phyloP scores from a whole-genome alignment of 208 protist species.

The Trypanosoma boissoni region DNA sequence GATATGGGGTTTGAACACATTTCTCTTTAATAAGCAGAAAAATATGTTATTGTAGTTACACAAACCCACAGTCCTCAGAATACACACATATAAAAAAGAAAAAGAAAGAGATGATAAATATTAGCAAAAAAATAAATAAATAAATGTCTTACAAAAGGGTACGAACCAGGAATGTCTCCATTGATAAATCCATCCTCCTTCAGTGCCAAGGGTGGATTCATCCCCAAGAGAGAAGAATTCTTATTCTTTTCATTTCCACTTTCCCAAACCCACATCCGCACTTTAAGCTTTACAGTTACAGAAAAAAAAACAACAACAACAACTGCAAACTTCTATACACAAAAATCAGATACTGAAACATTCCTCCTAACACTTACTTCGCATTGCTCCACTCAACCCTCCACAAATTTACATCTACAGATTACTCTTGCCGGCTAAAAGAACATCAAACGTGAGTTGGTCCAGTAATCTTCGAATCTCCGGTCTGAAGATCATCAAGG shows the following conservation, averaged over 20 bases:
- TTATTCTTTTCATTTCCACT: too few species aligned
- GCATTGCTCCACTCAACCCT: too few species aligned
- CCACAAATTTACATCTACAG: slow-evolving; percentile 12
- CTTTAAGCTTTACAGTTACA: too few species aligned
- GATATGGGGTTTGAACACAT: slow-evolving; percentile 23
- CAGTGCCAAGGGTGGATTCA: too few species aligned
- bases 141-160: background rate
- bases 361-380: too few species aligned
- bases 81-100: background rate
- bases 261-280: too few species aligned
- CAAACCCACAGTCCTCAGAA: background rate
- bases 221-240: too few species aligned
- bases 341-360: too few species aligned
- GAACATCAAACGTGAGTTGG: slow-evolving; percentile 14
- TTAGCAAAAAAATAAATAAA: slow-evolving; percentile 1
- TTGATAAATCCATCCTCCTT: too few species aligned
- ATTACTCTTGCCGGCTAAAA: slow-evolving; percentile 19
- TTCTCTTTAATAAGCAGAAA: background rate
- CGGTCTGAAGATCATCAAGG: slow-evolving; percentile 39
- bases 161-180: background rate
- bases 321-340: too few species aligned
- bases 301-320: too few species aligned
- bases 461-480: slow-evolving; percentile 25
- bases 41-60: background rate
- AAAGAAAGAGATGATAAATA: slow-evolving; percentile 3